Conservation (phyloP, 1,139 yeast genomes). For the Yamadazyma trypodendri region DNA sequence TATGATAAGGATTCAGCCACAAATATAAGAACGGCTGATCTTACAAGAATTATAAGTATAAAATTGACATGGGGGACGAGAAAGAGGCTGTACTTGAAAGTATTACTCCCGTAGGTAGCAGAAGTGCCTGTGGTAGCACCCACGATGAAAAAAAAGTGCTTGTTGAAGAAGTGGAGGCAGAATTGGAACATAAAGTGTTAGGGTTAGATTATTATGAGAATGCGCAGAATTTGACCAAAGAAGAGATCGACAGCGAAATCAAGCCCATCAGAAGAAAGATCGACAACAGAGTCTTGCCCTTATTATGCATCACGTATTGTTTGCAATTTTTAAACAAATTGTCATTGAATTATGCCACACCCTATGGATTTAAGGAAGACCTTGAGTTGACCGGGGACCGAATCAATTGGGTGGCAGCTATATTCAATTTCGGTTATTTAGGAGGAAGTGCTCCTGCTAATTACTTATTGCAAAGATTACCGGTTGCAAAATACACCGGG, state of each 20-base stretch:
- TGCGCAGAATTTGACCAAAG: conserved; percentile 26
- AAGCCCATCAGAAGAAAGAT: conserved; percentile 32
- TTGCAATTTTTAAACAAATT: conserved; percentile 52
- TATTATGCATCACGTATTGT: conserved; percentile 46
- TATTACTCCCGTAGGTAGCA: neutral
- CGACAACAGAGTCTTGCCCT: conserved; percentile 42
- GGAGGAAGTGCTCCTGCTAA: conserved; percentile 55
- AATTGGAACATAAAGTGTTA: conserved; percentile 13
- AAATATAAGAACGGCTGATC: neutral
- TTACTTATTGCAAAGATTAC: conserved; percentile 49
- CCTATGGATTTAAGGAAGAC: conserved; percentile 24
- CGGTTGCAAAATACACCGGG: conserved; percentile 53
- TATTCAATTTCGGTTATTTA: conserved; percentile 54
- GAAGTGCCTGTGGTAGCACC: neutral
- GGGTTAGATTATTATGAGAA: conserved; percentile 31
- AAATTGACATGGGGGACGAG: neutral
- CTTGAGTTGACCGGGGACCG: conserved; percentile 22
- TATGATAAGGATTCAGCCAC: too few species aligned
- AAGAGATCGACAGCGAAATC: conserved; percentile 23
- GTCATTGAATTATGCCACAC: conserved; percentile 37
- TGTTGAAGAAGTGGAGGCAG: conserved; percentile 1
- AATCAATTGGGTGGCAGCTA: conserved; percentile 55
- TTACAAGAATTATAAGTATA: too few species aligned
- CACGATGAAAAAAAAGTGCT: conserved; percentile 1
- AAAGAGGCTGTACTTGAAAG: neutral